phyloP scores from a whole-genome alignment of 305 asterid species.

The Ajuga reptans region DNA sequence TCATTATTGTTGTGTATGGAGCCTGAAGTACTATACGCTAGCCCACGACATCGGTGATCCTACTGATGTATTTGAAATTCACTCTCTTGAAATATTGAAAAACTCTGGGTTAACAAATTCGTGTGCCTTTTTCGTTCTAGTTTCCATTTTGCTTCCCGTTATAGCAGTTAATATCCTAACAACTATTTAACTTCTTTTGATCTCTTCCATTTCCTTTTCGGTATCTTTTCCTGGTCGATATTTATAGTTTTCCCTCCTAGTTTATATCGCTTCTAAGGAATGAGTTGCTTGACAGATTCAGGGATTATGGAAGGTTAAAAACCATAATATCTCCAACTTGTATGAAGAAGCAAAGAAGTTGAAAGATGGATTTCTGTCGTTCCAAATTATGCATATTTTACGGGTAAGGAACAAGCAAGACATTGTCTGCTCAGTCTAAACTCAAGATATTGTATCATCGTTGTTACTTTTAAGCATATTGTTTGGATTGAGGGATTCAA shows the following conservation, averaged over 20 bases:
- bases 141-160: too few relatives aligned
- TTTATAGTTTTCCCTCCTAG: background rate
- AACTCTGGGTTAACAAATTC: too few relatives aligned
- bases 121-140: too few relatives aligned
- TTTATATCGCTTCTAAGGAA: background rate
- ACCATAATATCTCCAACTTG: constrained; percentile 55
- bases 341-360: constrained; percentile 72
- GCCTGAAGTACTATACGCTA: too few relatives aligned
- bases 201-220: background rate
- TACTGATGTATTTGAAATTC: too few relatives aligned
- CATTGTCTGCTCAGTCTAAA: background rate
- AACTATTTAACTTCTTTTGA: background rate
- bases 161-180: too few relatives aligned
- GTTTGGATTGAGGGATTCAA: too few relatives aligned
- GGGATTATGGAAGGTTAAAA: constrained; percentile 87
- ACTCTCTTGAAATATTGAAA: too few relatives aligned
- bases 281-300: constrained; percentile 50
- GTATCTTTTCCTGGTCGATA: background rate
- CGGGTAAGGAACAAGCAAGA: constrained; percentile 47
- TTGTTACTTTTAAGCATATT: too few relatives aligned
- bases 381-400: constrained; percentile 68
- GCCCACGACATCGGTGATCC: too few relatives aligned
- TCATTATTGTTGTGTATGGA: too few relatives aligned
- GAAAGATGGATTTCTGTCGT: constrained; percentile 69
- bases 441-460: background rate